Evolutionary conservation across 805 yeast species (phyloP).

Genomic region (Lachancea sp.): DNA sequence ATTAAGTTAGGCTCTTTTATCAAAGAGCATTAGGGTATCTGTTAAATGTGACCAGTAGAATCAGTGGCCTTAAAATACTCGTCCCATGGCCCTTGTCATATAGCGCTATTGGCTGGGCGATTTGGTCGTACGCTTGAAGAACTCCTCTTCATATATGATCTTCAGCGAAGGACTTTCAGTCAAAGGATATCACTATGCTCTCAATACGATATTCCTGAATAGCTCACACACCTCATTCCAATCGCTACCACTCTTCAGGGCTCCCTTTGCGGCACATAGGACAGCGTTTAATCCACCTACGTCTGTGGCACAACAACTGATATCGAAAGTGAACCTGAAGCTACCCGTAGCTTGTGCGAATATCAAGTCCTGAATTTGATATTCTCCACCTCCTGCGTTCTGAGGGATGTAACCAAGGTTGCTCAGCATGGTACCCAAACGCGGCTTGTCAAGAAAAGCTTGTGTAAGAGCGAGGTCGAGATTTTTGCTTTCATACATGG

Average conservation of each 20-base stretch:
- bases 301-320: slow-evolving; percentile 19
- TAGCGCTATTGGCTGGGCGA: no score
- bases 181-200: not conserved
- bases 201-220: slow-evolving; percentile 7
- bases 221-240: slow-evolving; percentile 11
- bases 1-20: no score
- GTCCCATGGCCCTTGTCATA: no score
- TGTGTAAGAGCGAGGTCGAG: slow-evolving; percentile 16
- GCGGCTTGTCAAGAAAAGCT: slow-evolving; percentile 12
- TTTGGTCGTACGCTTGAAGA: no score
- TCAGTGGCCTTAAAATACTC: no score
- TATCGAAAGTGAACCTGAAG: slow-evolving; percentile 17
- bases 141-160: no score
- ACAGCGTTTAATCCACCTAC: slow-evolving; percentile 20
- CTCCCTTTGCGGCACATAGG: slow-evolving; percentile 16
- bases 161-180: no score
- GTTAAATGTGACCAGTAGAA: no score
- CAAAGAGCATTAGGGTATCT: no score
- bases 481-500: slow-evolving; percentile 14
- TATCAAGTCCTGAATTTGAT: slow-evolving; percentile 13
- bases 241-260: slow-evolving; percentile 10
- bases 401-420: slow-evolving; percentile 19
- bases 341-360: slow-evolving; percentile 23
- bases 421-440: slow-evolving; percentile 25
- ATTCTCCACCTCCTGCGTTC: not conserved